Evolutionary conservation across 2,329 filamentous ascomycete genomes (phyloP), one percentile per base, ranked within the genome.

Genomic region (Arachnopeziza araneosa): DNA sequence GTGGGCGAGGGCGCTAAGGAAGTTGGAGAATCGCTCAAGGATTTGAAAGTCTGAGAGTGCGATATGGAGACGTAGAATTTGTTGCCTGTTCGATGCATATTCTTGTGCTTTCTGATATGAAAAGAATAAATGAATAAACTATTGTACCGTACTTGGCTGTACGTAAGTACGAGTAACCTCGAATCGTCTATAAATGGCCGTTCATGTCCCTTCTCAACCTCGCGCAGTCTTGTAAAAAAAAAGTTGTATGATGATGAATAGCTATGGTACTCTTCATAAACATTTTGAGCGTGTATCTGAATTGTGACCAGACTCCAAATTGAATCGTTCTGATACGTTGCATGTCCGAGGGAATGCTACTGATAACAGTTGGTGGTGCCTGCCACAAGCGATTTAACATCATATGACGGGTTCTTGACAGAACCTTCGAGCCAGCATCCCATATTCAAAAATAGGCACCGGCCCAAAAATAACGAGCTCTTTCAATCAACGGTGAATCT

Each of bases 11-110:
- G 52, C 48, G 61, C 68, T 49, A 72, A 72, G 21, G 68, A 64
- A 48, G 72, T 66, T 67, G 36, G 71, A 67, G 66, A 75, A 74
- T 69, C 70, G 65, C 59, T 73, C 53, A 77, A 76, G 69, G 69
- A 71, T 53, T 60, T 71, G 50, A 67, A 66, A 51, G 68, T 70
- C 50, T 70, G 24, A 26, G n/a, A 8, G 9, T 17, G 6, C 21
- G 23, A 6, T 6, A 21, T 9, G 6, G 22, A n/a, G 48, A 22
- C 19, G 4, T 22, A 52, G 50, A 52, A 52, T 44, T 44, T 44
- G 50, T 52, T 52, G 17, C 10, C 9, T 10, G 8, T 17, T 12
- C 10, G 2, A 22, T 3, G 22, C 24, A 52, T 52, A n/a, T 52
- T 24, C 3, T 10, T 9, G 21, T 8, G 24, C 50, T 52, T 52